phyloP scores from a whole-genome alignment of 768 basidiomycete species.

The Cystofilobasidium ferigula region DNA sequence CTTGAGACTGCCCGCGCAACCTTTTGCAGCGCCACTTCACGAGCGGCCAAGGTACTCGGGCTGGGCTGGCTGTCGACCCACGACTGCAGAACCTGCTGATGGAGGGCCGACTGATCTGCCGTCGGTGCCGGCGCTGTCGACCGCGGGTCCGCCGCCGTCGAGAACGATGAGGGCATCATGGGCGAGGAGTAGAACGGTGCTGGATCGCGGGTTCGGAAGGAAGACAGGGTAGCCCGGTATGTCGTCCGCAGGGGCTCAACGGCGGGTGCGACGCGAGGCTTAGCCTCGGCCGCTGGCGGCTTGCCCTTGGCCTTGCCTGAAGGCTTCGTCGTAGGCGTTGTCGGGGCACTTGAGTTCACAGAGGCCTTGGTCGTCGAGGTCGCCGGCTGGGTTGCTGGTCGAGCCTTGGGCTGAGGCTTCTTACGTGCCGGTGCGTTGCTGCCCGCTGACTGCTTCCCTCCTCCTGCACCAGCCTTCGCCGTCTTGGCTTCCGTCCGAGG shows the following conservation, averaged over 20 bases:
- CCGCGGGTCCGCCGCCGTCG: neutral
- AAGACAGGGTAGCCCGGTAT: neutral
- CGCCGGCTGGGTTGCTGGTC: too few species aligned
- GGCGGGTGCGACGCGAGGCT: too few species aligned
- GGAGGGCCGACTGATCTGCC: neutral
- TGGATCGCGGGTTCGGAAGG: neutral
- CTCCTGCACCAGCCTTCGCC: too few species aligned
- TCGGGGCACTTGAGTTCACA: too few species aligned
- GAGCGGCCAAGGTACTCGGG: neutral
- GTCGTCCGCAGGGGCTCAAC: neutral
- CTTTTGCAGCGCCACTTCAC: constrained; percentile 2
- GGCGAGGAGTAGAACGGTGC: neutral
- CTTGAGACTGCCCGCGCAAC: constrained; percentile 7
- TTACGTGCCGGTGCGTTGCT: too few species aligned
- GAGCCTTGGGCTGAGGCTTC: too few species aligned
- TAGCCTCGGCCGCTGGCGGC: too few species aligned
- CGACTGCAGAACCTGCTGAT: neutral
- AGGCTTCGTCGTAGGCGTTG: too few species aligned
- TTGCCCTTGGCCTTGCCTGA: too few species aligned
- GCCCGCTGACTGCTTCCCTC: too few species aligned
- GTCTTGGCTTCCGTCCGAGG: too few species aligned
- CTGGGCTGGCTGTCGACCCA: constrained; percentile 3
- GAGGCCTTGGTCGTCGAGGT: too few species aligned
- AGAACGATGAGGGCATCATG: neutral
- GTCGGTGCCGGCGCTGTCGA: neutral